Evolutionary conservation across 2,329 filamentous ascomycete species (phyloP), one percentile per base, ranked within the genome.

Genomic region (Scedosporium boydii): DNA sequence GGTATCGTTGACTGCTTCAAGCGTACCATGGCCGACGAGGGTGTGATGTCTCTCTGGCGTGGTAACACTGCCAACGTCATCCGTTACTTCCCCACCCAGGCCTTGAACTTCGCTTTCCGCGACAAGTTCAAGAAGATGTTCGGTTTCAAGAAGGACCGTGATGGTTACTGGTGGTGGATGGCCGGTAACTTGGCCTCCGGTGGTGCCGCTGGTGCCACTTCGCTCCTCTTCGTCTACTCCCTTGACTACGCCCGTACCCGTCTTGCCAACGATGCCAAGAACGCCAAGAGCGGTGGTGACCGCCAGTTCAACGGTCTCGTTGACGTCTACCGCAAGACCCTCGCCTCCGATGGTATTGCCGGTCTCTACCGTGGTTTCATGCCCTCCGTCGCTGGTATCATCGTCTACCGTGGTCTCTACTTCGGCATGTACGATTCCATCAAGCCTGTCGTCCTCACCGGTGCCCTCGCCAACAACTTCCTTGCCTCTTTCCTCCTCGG

Each of bases 301-400:
- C 95, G 95, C 81, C 95, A 99, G 86, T 99, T 98, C 92, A 98
- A 98, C 88, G 95, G 95, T 82, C 89, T 99, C 74, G 80, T 99
- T 71, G 95, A 99, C 75, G 95, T 99, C 83, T 99, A 99, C 93
- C 91, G 91, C 86, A 99, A 99, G 95, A 99, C 95, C 75, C 87
- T 99, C 75, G 93, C 95, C 73, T 90, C 91, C 75, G 95, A 99
- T 80, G 95, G 95, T 96, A 86, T 99, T 83, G 90, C 88, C 77
- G 95, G 95, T 96, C 93, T 99, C 77, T 99, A 99, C 91, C 95
- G 95, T 96, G 95, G 95, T 87, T 99, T 99, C 90, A 92, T 93
- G 87, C 95, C 96, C 80, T 99, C 95, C 76, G 95, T 99, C 76
- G 87, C 90, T 81, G 95, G 95, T 89, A 99, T 99, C 81, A 82